Base-by-base conservation (phyloP, 441 rosid genomes). In the Erodium texanum region DNA sequence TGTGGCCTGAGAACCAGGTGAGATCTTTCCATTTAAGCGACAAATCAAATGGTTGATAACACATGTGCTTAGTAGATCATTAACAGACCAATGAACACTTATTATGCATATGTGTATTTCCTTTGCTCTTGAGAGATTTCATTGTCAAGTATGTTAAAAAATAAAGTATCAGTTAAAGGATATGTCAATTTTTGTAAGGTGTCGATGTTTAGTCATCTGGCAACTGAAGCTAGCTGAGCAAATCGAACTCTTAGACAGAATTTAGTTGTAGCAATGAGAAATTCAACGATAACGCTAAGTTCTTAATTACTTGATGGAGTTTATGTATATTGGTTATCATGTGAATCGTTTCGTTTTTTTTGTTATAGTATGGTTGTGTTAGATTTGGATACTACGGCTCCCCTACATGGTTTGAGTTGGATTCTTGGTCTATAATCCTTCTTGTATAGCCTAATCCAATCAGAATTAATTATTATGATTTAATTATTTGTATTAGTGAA, bases 351-450 rank as follows among this genome's bases (percentile, higher is more conserved):
- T 56, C 23, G 9, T 7, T 19, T 22, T 18, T 56, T 56, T 56
- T 12, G 11, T 20, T 56, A 56, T 56, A 56, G 24, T 56, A 20
- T 56, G 11, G 12, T 54, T 11, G 12, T 15, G 23, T 56, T 20
- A 56, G 62, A 56, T 56, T 18, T 50, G 58, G 58, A 16, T 50
- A 50, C n/a, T 50, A 20, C n/a, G 58, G 58, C 58, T 50, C 62
- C 62, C 18, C 18, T 56, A 56, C 24, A 19, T 56, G 24, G 14
- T 11, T 56, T 56, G 3, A 20, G 24, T 56, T 56, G 62, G 8
- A 56, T 32, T 20, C 62, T 22, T 56, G 62, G 11, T 56, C 18
- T 56, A 56, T 56, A 4, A 20, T 9, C 24, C 24, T 56, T 20
- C 62, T 10, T 24, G 19, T 8, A 56, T 9, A 9, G 62, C 22